Percentiles rank a stretch among this genome's conserved stretches.
These are phyloP conservation scores for Stagonosporopsis cucurbitacearum DNA, from an alignment of 2,329 filamentous ascomycete genomes.

Conservation along the genomic window DNA sequence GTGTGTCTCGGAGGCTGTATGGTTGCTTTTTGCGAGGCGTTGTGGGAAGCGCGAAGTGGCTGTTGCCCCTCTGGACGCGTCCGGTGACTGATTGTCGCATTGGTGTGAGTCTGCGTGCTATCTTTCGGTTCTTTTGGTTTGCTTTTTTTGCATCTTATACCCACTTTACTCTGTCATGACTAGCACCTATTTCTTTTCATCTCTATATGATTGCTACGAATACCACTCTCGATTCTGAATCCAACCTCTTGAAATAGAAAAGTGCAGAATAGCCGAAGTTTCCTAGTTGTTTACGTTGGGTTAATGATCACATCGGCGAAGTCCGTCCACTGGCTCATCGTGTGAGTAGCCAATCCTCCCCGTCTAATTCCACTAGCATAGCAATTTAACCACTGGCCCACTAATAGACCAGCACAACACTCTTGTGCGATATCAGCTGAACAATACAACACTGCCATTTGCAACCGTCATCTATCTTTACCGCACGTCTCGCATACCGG, in stretches of 20 bases:
- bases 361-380: background rate
- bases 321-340: background rate
- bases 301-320: background rate
- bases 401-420: background rate
- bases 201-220: background rate
- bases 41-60: background rate
- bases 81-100: background rate
- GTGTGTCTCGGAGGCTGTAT: constrained; percentile 1
- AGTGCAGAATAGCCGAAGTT: background rate
- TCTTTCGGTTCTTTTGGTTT: background rate
- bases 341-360: background rate
- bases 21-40: constrained; percentile 7
- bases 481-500: background rate
- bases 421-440: background rate
- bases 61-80: background rate
- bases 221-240: background rate
- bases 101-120: background rate
- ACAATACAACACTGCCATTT: background rate
- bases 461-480: background rate
- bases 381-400: too few species aligned
- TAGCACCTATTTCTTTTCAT: background rate
- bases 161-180: background rate
- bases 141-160: constrained; percentile 11
- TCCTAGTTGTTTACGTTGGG: too few species aligned
- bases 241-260: background rate